These are phyloP conservation scores for Globisporangium ultimum DNA, from an alignment of 352 stramenopile genomes.

Conservation along the genomic window DNA sequence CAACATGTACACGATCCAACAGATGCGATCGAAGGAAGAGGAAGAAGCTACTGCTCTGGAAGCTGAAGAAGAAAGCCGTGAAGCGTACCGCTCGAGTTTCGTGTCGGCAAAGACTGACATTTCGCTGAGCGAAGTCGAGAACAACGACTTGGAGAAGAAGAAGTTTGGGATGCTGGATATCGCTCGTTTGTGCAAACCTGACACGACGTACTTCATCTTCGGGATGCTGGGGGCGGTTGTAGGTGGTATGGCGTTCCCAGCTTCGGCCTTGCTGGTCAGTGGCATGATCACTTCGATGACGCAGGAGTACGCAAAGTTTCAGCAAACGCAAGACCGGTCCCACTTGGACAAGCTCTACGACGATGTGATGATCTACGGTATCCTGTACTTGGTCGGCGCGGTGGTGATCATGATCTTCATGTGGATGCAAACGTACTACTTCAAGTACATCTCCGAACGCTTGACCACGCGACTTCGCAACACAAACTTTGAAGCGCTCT, in stretches of 20 bases:
- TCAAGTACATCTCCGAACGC: constrained; percentile 52
- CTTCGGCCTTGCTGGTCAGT: neutral
- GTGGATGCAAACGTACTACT: constrained; percentile 32
- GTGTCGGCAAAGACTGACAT: too few relatives aligned
- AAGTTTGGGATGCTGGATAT: too few relatives aligned
- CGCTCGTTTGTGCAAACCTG: too few relatives aligned
- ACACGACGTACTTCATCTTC: too few relatives aligned
- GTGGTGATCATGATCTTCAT: constrained; percentile 29
- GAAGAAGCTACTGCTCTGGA: constrained; percentile 14
- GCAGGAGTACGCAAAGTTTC: neutral
- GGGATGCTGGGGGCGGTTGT: too few relatives aligned
- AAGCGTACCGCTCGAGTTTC: too few relatives aligned
- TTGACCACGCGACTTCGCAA: constrained; percentile 36
- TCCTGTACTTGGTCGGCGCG: neutral
- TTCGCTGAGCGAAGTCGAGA: too few relatives aligned
- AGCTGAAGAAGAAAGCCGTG: too few relatives aligned
- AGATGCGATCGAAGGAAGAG: neutral
- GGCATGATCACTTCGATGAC: neutral
- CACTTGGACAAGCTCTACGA: neutral
- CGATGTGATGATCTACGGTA: neutral
- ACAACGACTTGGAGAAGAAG: too few relatives aligned
- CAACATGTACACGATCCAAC: constrained; percentile 56
- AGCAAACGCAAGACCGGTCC: neutral
- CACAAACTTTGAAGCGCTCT: neutral
- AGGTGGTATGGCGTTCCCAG: neutral